Evolutionary conservation across 768 basidiomycete genomes (phyloP).

Genomic region (Amanita subjunquillea): DNA sequence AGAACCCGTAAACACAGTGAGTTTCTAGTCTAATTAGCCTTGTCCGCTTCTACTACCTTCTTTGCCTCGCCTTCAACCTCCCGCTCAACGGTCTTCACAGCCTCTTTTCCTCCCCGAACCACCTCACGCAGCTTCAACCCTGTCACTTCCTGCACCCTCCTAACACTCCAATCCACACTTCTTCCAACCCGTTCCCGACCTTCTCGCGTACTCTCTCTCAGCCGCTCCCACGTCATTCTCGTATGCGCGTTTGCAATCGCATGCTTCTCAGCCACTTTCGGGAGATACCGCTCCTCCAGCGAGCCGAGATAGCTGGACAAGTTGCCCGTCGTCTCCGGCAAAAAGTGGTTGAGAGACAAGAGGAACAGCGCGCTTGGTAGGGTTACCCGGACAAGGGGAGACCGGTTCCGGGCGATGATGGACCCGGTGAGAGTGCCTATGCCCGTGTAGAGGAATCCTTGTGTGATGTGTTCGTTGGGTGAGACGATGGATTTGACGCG

Average conservation of each 20-base stretch:
- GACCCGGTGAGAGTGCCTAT: constrained; percentile 84
- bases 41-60: constrained; percentile 5
- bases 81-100: constrained; percentile 14
- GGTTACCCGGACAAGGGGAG: constrained; percentile 54
- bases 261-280: constrained; percentile 59
- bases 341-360: constrained; percentile 69
- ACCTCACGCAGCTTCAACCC: constrained; percentile 62
- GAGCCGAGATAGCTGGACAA: constrained; percentile 52
- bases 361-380: constrained; percentile 71
- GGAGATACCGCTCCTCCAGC: constrained; percentile 65
- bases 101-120: constrained; percentile 30
- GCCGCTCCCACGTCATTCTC: constrained; percentile 45
- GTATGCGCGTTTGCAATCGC: constrained; percentile 51
- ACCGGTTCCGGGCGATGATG: constrained; percentile 73
- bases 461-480: constrained; percentile 73
- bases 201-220: constrained; percentile 39
- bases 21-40: no score
- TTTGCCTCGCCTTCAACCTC: constrained; percentile 17
- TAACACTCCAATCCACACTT: constrained; percentile 37
- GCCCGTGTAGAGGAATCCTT: constrained; percentile 85
- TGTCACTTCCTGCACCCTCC: constrained; percentile 54
- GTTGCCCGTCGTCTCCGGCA: constrained; percentile 73
- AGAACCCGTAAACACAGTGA: no score
- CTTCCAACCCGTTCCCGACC: constrained; percentile 33
- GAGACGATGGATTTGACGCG: constrained; percentile 79